A percentile compares a stretch with the other conserved stretches of the same genome.
Evolutionary conservation across 345 rosid genomes (phyloP).

Genomic region (Citrus glauca): DNA sequence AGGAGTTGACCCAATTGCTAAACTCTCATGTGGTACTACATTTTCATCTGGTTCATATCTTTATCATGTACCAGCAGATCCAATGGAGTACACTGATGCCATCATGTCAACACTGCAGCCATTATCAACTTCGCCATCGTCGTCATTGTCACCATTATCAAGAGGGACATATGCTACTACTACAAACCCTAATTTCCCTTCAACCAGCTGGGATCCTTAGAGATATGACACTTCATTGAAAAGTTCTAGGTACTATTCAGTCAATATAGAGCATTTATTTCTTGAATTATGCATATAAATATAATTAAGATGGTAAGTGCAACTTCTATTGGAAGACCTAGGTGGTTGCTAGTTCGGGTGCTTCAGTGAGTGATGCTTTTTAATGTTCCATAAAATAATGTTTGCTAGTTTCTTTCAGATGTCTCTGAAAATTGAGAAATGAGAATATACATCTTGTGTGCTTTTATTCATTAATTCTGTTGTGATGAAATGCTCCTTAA

Average conservation of each 20-base stretch:
- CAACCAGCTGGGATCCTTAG: constrained; percentile 52
- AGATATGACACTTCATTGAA: constrained; percentile 8
- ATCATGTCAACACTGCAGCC: constrained; percentile 37
- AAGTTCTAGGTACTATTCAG: constrained; percentile 14
- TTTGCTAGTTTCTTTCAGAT: constrained; percentile 4
- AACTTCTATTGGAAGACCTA: constrained; percentile 37
- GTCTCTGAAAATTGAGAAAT: neutral
- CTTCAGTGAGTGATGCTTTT: constrained; percentile 23
- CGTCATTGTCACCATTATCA: constrained; percentile 35
- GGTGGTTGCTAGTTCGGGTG: constrained; percentile 44
- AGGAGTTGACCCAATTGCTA: constrained; percentile 21
- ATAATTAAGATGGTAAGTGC: constrained; percentile 21
- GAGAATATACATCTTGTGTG: neutral
- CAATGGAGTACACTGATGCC: constrained; percentile 54
- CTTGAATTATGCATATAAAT: constrained; percentile 17
- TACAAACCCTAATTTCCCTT: constrained; percentile 53
- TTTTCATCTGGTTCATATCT: constrained; percentile 23
- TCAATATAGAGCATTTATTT: constrained; percentile 24
- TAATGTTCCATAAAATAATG: constrained; percentile 27
- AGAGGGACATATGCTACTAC: constrained; percentile 31
- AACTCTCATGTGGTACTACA: constrained; percentile 8
- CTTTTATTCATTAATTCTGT: neutral
- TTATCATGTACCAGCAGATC: constrained; percentile 26
- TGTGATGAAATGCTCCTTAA: neutral
- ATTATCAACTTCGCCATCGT: constrained; percentile 32